phyloP scores from a whole-genome alignment of 768 basidiomycete genomes.

The Ephemerocybe angulata region DNA sequence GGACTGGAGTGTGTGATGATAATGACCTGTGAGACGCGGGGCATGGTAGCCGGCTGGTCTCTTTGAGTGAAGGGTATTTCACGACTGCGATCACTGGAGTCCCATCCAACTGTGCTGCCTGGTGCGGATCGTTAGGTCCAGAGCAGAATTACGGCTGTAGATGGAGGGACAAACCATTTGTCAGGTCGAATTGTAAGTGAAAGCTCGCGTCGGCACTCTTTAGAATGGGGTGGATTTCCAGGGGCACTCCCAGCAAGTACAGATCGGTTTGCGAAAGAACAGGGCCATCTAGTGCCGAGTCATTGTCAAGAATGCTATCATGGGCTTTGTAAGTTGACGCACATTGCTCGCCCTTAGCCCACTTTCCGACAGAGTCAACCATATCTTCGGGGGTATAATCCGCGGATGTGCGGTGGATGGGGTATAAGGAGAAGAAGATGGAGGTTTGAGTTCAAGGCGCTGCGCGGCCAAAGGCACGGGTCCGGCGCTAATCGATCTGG shows the following conservation, averaged over 20 bases:
- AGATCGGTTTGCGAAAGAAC: constrained; percentile 78
- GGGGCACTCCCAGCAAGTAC: constrained; percentile 66
- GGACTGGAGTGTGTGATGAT: constrained; percentile 57
- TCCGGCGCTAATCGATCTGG: not conserved
- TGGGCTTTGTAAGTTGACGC: not conserved
- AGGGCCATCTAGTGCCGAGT: constrained; percentile 59
- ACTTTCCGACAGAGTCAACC: constrained; percentile 2
- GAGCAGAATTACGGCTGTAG: not conserved
- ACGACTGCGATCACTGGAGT: constrained; percentile 52
- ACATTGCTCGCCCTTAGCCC: constrained; percentile 9
- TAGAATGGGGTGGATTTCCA: constrained; percentile 75
- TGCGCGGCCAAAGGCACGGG: no score
- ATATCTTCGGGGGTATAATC: not conserved
- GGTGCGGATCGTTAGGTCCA: constrained; percentile 1
- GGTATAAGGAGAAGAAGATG: not conserved
- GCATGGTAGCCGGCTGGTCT: constrained; percentile 15
- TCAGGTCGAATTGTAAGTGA: constrained; percentile 69
- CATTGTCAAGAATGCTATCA: not conserved
- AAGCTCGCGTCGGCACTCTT: constrained; percentile 43
- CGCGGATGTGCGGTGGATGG: not conserved
- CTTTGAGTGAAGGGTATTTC: constrained; percentile 49
- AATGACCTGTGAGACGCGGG: constrained; percentile 20
- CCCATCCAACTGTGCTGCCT: constrained; percentile 65
- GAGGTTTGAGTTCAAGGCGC: not conserved
- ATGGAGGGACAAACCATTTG: constrained; percentile 46